Evolutionary conservation across 2,329 filamentous ascomycete genomes (phyloP), one percentile per base, ranked within the genome.

Genomic region (Hirsutella minnesotensis): DNA sequence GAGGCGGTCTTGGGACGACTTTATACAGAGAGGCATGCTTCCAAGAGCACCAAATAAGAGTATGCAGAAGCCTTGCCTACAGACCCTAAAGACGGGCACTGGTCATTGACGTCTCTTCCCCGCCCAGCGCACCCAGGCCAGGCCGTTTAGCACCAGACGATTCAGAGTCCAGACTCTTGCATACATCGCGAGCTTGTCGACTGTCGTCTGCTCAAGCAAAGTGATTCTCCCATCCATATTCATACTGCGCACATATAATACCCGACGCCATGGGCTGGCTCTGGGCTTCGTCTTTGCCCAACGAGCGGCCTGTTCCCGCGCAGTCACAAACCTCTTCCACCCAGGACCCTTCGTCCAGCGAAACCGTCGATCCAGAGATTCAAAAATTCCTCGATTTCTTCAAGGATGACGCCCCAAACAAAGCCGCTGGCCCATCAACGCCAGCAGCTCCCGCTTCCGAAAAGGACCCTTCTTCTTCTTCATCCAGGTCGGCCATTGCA

Each of bases 221-320:
- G n/a, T n/a, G n/a, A n/a, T n/a, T n/a, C n/a, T n/a, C n/a, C n/a
- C n/a, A n/a, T n/a, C n/a, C n/a, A n/a, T n/a, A n/a, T n/a, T n/a
- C n/a, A 27, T 27, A 27, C 24, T 12, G 12, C 24, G 12, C 7
- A 7, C 12, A 27, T 27, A 27, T 12, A 35, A 13, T 18, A 16
- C 2, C 22, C 24, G 20, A 18, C 52, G 63, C 43, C 48, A 81
- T 81, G 77, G 76, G 75, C 50, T 81, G 77, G 77, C 64, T 79
- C 47, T 81, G 75, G 74, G 65, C 71, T 46, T 65, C 63, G 5
- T 49, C 60, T n/a, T 53, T 62, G 15, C 47, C 63, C 15, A 46
- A 27, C 7, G 24, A 27, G 24, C 24, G 12, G 24, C 24, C 64
- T 15, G 57, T 59, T 50, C 47, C 56, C 16, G 36, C 51, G 13